These are phyloP conservation scores for Prunus persica DNA, from an alignment of 306 rosid species.

Conservation along the genomic window DNA sequence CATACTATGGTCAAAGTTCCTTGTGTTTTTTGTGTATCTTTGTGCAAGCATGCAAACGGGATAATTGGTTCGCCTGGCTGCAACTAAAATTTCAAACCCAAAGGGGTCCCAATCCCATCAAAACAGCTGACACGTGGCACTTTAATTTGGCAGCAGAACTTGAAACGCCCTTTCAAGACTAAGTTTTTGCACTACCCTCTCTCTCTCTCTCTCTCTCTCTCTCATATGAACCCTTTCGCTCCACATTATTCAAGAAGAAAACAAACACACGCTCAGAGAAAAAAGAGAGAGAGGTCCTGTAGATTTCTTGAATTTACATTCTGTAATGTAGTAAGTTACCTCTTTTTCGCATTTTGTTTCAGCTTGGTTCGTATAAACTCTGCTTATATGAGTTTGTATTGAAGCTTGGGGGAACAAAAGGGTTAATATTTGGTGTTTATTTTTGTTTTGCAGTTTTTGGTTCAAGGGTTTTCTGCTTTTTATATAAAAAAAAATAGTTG, in stretches of 20 bases:
- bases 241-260: conserved; percentile 38
- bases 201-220: conserved; percentile 5
- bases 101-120: conserved; percentile 8
- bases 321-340: background rate
- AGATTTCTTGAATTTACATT: background rate
- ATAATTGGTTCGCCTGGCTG: conserved; percentile 55
- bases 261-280: background rate
- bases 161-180: conserved; percentile 50
- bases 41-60: conserved; percentile 67
- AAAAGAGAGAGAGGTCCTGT: background rate
- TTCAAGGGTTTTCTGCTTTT: background rate
- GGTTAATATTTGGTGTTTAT: background rate
- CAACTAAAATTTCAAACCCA: conserved; percentile 32
- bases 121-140: conserved; percentile 53
- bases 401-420: background rate
- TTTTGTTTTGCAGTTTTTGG: background rate
- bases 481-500: conserved; percentile 5
- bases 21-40: conserved; percentile 27
- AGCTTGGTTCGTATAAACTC: background rate
- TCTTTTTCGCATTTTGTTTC: background rate
- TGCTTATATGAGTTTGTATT: too few relatives aligned
- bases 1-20: conserved; percentile 53
- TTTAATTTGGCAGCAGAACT: conserved; percentile 39
- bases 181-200: conserved; percentile 28
- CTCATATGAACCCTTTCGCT: background rate